These are phyloP conservation scores for Dioszegia hungarica DNA, from an alignment of 768 basidiomycete species.

Conservation along the genomic window DNA sequence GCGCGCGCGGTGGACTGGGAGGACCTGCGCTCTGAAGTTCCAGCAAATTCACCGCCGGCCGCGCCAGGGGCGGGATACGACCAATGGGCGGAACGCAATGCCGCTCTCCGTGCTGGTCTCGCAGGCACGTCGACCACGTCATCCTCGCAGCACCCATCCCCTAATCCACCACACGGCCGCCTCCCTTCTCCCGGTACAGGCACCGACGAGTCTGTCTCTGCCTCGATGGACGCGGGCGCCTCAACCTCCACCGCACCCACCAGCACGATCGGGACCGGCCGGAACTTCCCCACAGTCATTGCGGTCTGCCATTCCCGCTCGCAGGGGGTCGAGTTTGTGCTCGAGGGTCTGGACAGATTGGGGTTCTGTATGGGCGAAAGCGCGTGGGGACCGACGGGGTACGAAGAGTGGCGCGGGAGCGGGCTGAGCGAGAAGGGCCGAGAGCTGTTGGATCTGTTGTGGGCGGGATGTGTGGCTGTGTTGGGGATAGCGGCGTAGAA, in stretches of 20 bases:
- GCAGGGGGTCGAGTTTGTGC: slow-evolving; percentile 64
- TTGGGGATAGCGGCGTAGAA: slow-evolving; percentile 29
- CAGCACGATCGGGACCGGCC: slow-evolving; percentile 58
- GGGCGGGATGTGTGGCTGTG: slow-evolving; percentile 47
- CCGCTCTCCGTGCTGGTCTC: no score
- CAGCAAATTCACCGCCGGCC: neutral
- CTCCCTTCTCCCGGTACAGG: neutral
- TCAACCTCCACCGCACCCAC: slow-evolving; percentile 13
- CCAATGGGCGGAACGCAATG: slow-evolving; percentile 3
- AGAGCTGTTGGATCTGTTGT: slow-evolving; percentile 43
- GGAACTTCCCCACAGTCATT: slow-evolving; percentile 57
- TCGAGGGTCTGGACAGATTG: slow-evolving; percentile 70
- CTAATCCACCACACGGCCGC: neutral
- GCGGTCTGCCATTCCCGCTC: slow-evolving; percentile 50
- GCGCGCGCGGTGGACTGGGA: slow-evolving; percentile 68
- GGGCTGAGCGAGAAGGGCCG: slow-evolving; percentile 44
- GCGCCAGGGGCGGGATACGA: neutral
- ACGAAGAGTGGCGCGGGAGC: slow-evolving; percentile 47
- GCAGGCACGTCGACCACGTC: neutral
- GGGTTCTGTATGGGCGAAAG: slow-evolving; percentile 58
- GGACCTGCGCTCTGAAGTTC: slow-evolving; percentile 56
- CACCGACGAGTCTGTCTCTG: slow-evolving; percentile 6
- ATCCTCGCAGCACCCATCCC: slow-evolving; percentile 4
- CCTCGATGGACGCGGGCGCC: neutral
- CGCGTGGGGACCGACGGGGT: slow-evolving; percentile 52